Conservation (phyloP, 179 eudicot species). For the Spinacia oleracea region DNA sequence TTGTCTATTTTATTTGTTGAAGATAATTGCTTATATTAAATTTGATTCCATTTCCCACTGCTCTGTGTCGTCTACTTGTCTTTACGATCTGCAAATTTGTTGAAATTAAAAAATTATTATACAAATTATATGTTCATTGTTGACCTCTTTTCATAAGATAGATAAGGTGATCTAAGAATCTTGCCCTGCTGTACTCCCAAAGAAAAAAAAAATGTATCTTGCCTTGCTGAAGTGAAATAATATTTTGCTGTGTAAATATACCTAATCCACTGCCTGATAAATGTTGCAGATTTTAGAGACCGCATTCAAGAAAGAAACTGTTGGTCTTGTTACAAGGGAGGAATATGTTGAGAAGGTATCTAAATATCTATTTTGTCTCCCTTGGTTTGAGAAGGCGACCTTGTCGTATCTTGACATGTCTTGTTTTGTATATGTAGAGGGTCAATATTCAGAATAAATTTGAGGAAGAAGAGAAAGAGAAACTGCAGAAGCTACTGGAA, state of each 20-base stretch:
- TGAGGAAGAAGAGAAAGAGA: conserved; percentile 99
- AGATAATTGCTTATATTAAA: not conserved
- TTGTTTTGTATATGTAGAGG: conserved; percentile 45
- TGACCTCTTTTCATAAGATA: not conserved
- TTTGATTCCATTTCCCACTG: not conserved
- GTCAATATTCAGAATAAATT: conserved; percentile 78
- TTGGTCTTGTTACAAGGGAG: conserved; percentile 91
- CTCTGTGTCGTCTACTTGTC: not conserved
- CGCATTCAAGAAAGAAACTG: conserved; percentile 97
- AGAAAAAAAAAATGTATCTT: too few species aligned
- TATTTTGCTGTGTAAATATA: not conserved
- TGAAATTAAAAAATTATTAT: not conserved
- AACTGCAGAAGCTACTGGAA: conserved; percentile 79
- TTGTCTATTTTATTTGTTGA: not conserved
- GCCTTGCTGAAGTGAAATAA: not conserved
- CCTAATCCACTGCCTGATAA: conserved; percentile 1
- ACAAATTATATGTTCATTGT: not conserved
- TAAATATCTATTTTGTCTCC: not conserved
- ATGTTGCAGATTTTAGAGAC: conserved; percentile 78
- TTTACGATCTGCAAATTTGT: not conserved
- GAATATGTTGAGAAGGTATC: conserved; percentile 93
- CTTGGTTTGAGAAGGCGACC: not conserved
- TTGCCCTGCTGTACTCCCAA: not conserved
- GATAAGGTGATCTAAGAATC: not conserved
- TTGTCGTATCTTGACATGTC: not conserved